phyloP scores from a whole-genome alignment of 2,329 filamentous ascomycete genomes.

The Aspergillus pseudoterreus region DNA sequence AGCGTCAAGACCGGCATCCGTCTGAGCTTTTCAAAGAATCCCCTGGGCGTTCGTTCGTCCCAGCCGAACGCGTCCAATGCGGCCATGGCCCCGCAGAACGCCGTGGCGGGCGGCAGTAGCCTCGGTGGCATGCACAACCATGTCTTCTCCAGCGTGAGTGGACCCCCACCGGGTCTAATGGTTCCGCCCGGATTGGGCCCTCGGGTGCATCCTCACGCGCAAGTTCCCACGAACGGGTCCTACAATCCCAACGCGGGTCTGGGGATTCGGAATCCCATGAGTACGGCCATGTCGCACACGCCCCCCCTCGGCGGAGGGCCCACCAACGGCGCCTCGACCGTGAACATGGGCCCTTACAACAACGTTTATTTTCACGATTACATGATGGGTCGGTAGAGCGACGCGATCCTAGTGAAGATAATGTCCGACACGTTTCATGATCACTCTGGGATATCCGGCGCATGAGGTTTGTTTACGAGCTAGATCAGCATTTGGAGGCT shows the following conservation, averaged over 20 bases:
- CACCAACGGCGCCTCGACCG: conserved; percentile 24
- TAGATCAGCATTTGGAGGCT: conserved; percentile 42
- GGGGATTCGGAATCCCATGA: conserved; percentile 34
- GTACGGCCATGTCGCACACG: conserved; percentile 28
- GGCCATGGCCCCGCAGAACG: conserved; percentile 48
- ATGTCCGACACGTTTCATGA: conserved; percentile 44
- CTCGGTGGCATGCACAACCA: conserved; percentile 53
- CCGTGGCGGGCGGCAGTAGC: conserved; percentile 57
- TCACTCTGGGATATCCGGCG: conserved; percentile 37
- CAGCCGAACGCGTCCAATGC: conserved; percentile 57
- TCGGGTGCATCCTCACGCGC: conserved; percentile 28
- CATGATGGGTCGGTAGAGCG: conserved; percentile 45
- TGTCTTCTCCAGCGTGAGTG: conserved; percentile 64
- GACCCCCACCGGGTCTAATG: conserved; percentile 77
- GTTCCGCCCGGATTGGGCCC: conserved; percentile 67
- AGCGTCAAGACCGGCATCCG: conserved; percentile 93
- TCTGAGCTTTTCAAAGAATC: conserved; percentile 96
- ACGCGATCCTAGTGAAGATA: conserved; percentile 24
- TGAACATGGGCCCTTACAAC: conserved; percentile 33
- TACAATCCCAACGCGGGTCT: conserved; percentile 37
- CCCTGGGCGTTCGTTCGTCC: conserved; percentile 80
- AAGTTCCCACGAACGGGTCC: conserved; percentile 26
- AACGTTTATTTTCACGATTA: conserved; percentile 42
- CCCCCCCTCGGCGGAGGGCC: conserved; percentile 26
- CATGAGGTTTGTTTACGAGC: conserved; percentile 30